A percentile compares a stretch with the other conserved stretches of the same genome.
Evolutionary conservation across 2,329 filamentous ascomycete genomes (phyloP).

Genomic region (Aureobasidium sp.): DNA sequence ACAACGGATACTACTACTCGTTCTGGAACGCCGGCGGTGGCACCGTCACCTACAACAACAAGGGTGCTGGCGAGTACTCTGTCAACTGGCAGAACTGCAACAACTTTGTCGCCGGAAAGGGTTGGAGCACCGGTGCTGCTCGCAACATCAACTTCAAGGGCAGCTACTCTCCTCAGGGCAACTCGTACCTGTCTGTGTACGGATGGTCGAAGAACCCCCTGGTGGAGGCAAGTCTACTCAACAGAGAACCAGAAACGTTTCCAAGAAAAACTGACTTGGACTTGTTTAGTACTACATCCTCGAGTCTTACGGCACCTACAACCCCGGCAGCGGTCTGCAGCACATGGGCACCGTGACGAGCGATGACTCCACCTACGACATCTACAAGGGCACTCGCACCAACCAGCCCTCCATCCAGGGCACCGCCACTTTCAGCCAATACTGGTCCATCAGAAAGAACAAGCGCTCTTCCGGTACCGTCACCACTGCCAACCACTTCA

Average conservation of each 20-base stretch:
- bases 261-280: too few species aligned
- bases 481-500: slow-evolving; percentile 45
- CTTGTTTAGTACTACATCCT: slow-evolving; percentile 56
- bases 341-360: slow-evolving; percentile 45
- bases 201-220: slow-evolving; percentile 50
- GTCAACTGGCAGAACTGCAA: slow-evolving; percentile 41
- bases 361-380: slow-evolving; percentile 49
- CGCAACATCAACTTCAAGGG: slow-evolving; percentile 46
- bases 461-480: slow-evolving; percentile 48
- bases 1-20: slow-evolving; percentile 55
- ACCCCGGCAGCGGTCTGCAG: slow-evolving; percentile 37
- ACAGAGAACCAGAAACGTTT: too few species aligned
- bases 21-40: slow-evolving; percentile 52
- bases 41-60: slow-evolving; percentile 50
- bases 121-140: slow-evolving; percentile 49
- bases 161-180: slow-evolving; percentile 42
- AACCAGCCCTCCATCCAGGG: slow-evolving; percentile 45
- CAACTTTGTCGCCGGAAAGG: slow-evolving; percentile 53
- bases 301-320: slow-evolving; percentile 46
- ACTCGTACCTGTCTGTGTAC: slow-evolving; percentile 52
- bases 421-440: slow-evolving; percentile 49
- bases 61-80: slow-evolving; percentile 41
- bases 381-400: slow-evolving; percentile 43
- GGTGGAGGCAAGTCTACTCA: too few species aligned
- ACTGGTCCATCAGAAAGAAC: slow-evolving; percentile 44